phyloP scores from a whole-genome alignment of 306 rosid genomes.

The Lathyrus tuberosus region DNA sequence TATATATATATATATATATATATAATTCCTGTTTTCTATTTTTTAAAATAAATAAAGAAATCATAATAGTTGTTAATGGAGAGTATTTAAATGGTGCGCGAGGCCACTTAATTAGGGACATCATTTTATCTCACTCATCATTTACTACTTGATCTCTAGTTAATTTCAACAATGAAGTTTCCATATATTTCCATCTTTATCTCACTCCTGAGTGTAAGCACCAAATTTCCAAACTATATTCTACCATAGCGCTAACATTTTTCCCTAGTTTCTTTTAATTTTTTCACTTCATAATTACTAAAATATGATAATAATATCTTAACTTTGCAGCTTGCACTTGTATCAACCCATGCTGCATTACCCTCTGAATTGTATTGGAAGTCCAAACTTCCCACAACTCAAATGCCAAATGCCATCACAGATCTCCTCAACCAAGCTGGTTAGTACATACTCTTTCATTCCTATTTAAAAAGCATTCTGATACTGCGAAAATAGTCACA shows the following conservation, averaged over 20 bases:
- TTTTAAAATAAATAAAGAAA: too few species aligned
- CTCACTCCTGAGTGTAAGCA: constrained; percentile 51
- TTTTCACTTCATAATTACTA: too few species aligned
- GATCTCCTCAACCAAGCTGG: constrained; percentile 45
- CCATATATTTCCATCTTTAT: constrained; percentile 34
- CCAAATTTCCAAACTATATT: background rate
- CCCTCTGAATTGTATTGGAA: constrained; percentile 68
- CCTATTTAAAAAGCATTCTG: too few species aligned
- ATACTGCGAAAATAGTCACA: too few species aligned
- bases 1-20: too few species aligned
- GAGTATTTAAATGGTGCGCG: constrained; percentile 4
- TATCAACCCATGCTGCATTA: constrained; percentile 57
- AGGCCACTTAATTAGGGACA: constrained; percentile 14
- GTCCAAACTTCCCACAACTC: constrained; percentile 61
- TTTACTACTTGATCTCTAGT: background rate
- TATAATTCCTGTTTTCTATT: too few species aligned
- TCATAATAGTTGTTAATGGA: too few species aligned
- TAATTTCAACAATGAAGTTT: constrained; percentile 46
- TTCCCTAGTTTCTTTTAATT: too few species aligned
- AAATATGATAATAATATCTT: too few species aligned
- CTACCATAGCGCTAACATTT: too few species aligned
- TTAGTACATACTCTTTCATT: background rate
- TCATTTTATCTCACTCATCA: background rate
- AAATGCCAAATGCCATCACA: constrained; percentile 41
- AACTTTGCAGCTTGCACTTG: constrained; percentile 49